These are phyloP conservation scores for Choiromyces venosus DNA, from an alignment of 495 filamentous ascomycete genomes.

Conservation along the genomic window DNA sequence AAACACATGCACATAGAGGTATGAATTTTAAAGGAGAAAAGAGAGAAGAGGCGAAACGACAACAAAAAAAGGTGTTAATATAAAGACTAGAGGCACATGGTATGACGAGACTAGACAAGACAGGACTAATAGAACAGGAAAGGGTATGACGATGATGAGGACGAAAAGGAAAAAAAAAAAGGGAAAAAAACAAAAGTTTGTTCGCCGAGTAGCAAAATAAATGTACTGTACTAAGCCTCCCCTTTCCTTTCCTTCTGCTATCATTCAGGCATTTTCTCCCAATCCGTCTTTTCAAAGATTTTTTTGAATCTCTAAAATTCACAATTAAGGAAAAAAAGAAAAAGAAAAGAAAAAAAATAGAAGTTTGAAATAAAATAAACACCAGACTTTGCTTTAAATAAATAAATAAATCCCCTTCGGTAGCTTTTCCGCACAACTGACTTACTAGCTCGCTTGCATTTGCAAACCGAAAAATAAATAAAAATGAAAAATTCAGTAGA, in stretches of 20 bases:
- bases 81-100: background rate
- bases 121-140: background rate
- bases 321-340: too few relatives aligned
- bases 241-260: background rate
- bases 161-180: background rate
- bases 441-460: background rate
- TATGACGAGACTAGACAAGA: background rate
- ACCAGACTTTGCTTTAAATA: background rate
- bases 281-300: background rate
- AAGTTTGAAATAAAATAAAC: background rate
- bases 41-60: background rate
- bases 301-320: slow-evolving; percentile 4
- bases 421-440: background rate
- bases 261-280: too few relatives aligned
- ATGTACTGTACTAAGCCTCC: background rate
- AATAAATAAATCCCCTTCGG: background rate
- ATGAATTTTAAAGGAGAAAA: background rate
- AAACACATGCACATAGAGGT: background rate
- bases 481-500: background rate
- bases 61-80: background rate
- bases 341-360: background rate
- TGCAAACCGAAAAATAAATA: background rate
- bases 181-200: background rate
- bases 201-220: background rate
- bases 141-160: background rate